Evolutionary conservation across 2,329 filamentous ascomycete genomes (phyloP).

Genomic region (Annulohypoxylon truncatum): DNA sequence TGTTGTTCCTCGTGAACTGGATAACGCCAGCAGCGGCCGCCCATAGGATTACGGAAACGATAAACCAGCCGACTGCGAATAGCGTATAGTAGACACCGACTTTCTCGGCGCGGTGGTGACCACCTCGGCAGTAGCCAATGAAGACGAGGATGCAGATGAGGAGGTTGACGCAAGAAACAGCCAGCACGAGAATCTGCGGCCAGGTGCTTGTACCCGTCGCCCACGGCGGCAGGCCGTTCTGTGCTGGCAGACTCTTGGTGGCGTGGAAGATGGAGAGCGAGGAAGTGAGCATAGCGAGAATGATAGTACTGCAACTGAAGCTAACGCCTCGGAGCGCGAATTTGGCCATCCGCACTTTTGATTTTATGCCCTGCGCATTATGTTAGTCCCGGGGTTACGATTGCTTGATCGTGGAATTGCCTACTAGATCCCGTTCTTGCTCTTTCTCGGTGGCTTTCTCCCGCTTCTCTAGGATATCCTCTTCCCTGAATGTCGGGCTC

Average conservation of each 20-base stretch:
- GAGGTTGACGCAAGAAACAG: conserved; percentile 83
- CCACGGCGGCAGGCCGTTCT: conserved; percentile 89
- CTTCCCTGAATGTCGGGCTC: conserved; percentile 92
- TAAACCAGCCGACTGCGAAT: conserved; percentile 93
- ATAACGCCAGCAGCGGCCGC: conserved; percentile 84
- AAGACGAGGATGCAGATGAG: conserved; percentile 83
- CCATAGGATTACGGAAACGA: conserved; percentile 94
- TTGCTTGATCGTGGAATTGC: conserved; percentile 51
- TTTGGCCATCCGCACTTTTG: conserved; percentile 90
- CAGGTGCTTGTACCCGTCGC: conserved; percentile 81
- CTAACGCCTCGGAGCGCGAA: conserved; percentile 94
- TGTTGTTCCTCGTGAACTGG: conserved; percentile 79
- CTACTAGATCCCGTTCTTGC: conserved; percentile 87
- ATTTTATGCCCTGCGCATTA: conserved; percentile 82
- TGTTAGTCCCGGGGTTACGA: conserved; percentile 54
- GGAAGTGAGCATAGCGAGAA: conserved; percentile 88
- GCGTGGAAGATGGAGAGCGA: conserved; percentile 93
- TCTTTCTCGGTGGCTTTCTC: conserved; percentile 85
- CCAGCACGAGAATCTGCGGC: conserved; percentile 88
- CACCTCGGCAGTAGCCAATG: conserved; percentile 86
- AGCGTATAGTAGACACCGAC: conserved; percentile 94
- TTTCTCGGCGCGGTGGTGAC: conserved; percentile 90
- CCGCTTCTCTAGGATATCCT: conserved; percentile 85
- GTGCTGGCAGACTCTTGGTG: conserved; percentile 77
- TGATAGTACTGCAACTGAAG: conserved; percentile 96